phyloP scores from a whole-genome alignment of 2,329 filamentous ascomycete genomes.

The Fusarium phyllophilum region DNA sequence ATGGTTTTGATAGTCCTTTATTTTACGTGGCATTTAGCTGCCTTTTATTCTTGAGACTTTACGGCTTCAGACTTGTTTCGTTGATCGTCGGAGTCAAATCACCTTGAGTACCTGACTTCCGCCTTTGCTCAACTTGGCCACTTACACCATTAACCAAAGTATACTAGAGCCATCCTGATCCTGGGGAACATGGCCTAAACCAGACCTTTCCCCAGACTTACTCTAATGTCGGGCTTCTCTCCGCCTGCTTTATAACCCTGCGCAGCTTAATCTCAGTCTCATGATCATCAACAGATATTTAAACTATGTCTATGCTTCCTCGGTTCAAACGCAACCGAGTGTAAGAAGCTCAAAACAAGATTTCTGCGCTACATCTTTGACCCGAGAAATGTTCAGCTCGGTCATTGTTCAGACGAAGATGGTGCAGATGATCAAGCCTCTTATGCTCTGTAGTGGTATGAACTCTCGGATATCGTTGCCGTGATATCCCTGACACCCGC shows the following conservation, averaged over 20 bases:
- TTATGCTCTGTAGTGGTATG: background rate
- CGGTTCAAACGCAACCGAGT: background rate
- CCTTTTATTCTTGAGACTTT: background rate
- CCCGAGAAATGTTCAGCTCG: background rate
- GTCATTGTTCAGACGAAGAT: background rate
- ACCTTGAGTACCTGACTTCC: background rate
- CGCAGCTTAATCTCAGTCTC: background rate
- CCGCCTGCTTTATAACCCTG: background rate
- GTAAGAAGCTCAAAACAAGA: background rate
- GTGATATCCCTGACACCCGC: background rate
- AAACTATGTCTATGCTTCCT: fast-evolving
- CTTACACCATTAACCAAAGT: background rate
- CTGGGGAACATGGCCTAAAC: no score
- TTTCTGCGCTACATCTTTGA: background rate
- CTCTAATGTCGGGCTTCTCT: background rate
- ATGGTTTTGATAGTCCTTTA: background rate
- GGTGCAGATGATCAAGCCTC: background rate
- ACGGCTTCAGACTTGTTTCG: background rate
- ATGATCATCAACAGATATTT: background rate
- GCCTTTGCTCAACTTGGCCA: background rate
- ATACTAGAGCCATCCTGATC: background rate
- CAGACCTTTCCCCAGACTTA: background rate
- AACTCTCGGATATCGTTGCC: background rate
- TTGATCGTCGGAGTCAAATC: background rate
- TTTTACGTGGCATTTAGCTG: background rate